These are phyloP conservation scores for Cynara cardunculus DNA, from an alignment of 129 eudicot genomes.

Conservation along the genomic window DNA sequence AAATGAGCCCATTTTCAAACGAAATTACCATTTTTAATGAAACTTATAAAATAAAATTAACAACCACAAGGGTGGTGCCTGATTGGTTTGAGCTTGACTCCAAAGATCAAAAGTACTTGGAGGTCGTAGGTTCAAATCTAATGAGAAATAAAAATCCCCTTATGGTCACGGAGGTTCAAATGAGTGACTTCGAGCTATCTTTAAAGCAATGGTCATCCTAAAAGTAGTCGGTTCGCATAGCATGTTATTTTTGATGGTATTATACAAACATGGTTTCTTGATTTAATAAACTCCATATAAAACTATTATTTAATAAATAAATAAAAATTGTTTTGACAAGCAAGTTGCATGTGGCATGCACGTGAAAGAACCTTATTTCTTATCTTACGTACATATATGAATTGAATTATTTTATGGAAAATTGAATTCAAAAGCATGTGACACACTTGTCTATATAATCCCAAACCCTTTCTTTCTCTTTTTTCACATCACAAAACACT, in stretches of 20 bases:
- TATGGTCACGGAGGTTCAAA: too few species aligned
- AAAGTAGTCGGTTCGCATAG: too few species aligned
- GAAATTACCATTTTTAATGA: background rate
- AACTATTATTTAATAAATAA: background rate
- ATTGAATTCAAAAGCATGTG: conserved; percentile 13
- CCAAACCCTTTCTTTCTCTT: background rate
- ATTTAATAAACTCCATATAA: background rate
- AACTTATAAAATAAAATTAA: too few species aligned
- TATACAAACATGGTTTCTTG: conserved; percentile 1
- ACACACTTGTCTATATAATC: conserved; percentile 12
- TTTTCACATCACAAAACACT: conserved; percentile 8
- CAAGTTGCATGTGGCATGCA: conserved; percentile 29
- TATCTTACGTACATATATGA: conserved; percentile 30
- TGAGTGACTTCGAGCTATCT: too few species aligned
- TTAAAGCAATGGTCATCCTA: too few species aligned
- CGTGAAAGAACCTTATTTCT: conserved; percentile 19
- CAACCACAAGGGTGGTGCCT: too few species aligned
- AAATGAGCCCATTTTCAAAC: too few species aligned
- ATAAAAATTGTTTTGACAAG: conserved; percentile 13
- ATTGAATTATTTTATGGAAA: background rate
- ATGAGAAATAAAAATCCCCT: too few species aligned
- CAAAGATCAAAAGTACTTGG: too few species aligned
- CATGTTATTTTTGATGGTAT: too few species aligned
- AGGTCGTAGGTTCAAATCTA: too few species aligned
- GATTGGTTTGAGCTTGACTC: too few species aligned